Evolutionary conservation across 352 stramenopile species (phyloP), one percentile per base, ranked within the genome.

Genomic region (Phytophthora gonapodyides): DNA sequence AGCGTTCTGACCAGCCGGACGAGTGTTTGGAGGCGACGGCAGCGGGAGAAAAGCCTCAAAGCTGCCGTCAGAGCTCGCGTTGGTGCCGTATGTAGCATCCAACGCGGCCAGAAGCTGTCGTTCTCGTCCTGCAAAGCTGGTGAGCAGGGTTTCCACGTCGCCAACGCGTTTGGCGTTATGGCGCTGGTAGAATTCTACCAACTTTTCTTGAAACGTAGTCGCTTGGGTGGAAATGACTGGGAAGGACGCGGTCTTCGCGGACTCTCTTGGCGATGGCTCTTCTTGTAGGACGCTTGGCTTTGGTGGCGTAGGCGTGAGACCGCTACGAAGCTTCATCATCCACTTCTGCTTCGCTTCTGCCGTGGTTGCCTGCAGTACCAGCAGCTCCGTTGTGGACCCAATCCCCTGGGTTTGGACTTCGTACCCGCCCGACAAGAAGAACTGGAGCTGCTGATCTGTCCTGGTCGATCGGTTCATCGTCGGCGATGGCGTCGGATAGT

Each of bases 111-210:
- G 58, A n/a, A 93, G 56, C 47, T 89, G 76, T 1, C 61, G 65
- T 61, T 91, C 84, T 0, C 74, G 72, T 7, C 81, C 84, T 0
- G 60, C 42, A 61, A 93, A 93, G 45, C 86, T 88, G 6, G 75
- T 57, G 2, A 91, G 54, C 21, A 93, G 43, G 7, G 81, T 69
- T 17, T 91, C 84, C 6, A 98, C 82, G 38, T 98, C 88, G 1
- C 71, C 71, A 1, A 97, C 66, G 36, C 97, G 96, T 50, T 90
- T 80, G 0, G 92, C 88, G 64, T 97, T 96, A 50, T 98, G 84
- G 35, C 86, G 89, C 59, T 92, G 73, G 58, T 98, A 98, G 53
- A 96, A 98, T 41, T 78, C 83, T 7, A 97, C 54, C 17, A 98
- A 52, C 36, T 84, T 84, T 15, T 57, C 46, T 0, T 70, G 65